Evolutionary conservation across 208 protist genomes (phyloP), one percentile per base, ranked within the genome.

Genomic region (Acanthamoeba quina): DNA sequence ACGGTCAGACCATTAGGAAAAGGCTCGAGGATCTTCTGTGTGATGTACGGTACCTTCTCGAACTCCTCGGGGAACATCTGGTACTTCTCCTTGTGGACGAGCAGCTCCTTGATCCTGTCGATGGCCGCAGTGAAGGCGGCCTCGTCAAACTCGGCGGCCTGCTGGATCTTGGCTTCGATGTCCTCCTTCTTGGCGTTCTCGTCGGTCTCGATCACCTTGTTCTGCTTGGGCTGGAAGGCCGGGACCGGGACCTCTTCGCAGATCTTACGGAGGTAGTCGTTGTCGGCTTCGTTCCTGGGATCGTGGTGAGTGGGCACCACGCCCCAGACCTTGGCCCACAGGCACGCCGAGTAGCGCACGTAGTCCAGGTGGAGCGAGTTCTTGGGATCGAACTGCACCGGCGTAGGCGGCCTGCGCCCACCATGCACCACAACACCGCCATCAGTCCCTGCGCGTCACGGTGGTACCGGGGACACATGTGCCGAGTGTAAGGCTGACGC

Each of bases 301-400:
- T 89, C 82, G n/a, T 37, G 29, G 54, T 89, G 82, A 5, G n/a
- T 34, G 47, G 82, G 82, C 29, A 17, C 10, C 17, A 89, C 47
- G 29, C 82, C 82, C 82, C 82, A 89, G 13, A 66, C 56, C 54
- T 89, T 89, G 72, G 98, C 98, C 29, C 97, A 89, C 3, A 98
- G 94, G 94, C 98, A 98, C 26, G 97, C 97, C 34, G 97, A 97
- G 10, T 96, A 60, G 13, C 97, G 34, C 34, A 98, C 74, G 80
- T 98, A 98, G 21, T 97, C 96, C 31, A 96, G 26, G 92, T 98
- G 97, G 15, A 96, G 41, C 34, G 94, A 24, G 78, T 98, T 94
- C 47, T 95, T 91, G n/a, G 76, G 11, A 72, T 98, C 96, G 93
- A 99, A 99, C 64, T 83, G 56, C 21, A 98, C 34, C 58, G 97